Evolutionary conservation across 805 yeast genomes (phyloP).

Genomic region (Metschnikowia henanensis): DNA sequence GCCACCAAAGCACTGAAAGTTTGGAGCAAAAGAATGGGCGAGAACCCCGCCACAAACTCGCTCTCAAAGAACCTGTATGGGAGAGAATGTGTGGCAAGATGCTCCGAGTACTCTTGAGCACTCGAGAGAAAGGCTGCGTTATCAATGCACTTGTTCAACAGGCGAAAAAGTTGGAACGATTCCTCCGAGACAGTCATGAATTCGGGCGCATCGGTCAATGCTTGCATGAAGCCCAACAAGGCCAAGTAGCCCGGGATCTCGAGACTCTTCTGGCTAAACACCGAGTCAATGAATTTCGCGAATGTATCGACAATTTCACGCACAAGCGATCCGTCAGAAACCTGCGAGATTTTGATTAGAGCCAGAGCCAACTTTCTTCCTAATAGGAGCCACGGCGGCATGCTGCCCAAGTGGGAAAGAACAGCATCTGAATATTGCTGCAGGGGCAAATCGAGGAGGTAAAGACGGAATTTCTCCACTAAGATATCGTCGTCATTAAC

Average conservation of each 20-base stretch:
- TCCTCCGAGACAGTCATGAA: constrained; percentile 24
- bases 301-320: constrained; percentile 29
- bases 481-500: constrained; percentile 42
- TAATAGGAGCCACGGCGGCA: constrained; percentile 37
- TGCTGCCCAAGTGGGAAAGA: constrained; percentile 25
- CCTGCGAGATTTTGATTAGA: constrained; percentile 29
- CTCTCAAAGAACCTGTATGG: constrained; percentile 20
- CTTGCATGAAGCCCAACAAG: constrained; percentile 35
- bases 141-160: constrained; percentile 38
- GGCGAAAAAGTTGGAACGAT: constrained; percentile 31
- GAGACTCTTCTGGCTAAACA: constrained; percentile 22
- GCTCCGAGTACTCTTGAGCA: constrained; percentile 31
- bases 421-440: constrained; percentile 44
- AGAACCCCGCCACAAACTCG: constrained; percentile 31
- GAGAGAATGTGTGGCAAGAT: constrained; percentile 11
- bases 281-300: constrained; percentile 25
- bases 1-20: constrained; percentile 35
- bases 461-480: constrained; percentile 44
- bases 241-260: constrained; percentile 35
- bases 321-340: constrained; percentile 21
- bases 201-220: constrained; percentile 27
- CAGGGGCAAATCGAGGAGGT: constrained; percentile 46
- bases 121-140: constrained; percentile 38
- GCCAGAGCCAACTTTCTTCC: constrained; percentile 35
- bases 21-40: constrained; percentile 38